A percentile compares a stretch with the other conserved stretches of the same genome.
phyloP scores from a whole-genome alignment of 441 rosid genomes.

The Corymbia calophylla region DNA sequence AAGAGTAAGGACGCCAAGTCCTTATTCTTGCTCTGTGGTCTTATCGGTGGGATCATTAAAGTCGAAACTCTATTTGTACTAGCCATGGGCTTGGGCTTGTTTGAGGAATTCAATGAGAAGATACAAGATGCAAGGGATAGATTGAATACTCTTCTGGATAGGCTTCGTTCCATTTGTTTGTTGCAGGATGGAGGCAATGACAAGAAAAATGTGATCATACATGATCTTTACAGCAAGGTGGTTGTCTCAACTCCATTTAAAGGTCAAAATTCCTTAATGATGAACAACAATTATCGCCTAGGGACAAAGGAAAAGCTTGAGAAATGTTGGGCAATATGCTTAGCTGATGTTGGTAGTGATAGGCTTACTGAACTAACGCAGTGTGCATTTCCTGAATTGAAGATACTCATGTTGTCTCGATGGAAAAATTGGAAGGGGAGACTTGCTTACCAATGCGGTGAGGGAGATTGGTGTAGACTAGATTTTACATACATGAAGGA shows the following conservation, averaged over 20 bases:
- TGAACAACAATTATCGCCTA: accelerated
- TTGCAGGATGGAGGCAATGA: not conserved
- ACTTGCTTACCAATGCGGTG: accelerated
- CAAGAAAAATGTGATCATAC: not conserved
- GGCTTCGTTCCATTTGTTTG: not conserved
- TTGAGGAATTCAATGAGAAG: accelerated
- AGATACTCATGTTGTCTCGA: not conserved
- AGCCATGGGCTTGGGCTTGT: not conserved
- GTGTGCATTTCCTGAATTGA: accelerated
- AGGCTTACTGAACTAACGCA: not conserved
- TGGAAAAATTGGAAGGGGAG: no score
- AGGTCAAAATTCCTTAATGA: not conserved
- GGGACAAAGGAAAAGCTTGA: not conserved
- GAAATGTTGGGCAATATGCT: not conserved
- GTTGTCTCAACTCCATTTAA: accelerated
- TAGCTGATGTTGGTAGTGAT: accelerated
- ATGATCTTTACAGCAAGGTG: not conserved
- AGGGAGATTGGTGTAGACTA: accelerated
- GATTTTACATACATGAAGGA: not conserved
- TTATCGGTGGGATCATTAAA: not conserved
- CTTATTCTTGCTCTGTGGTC: not conserved
- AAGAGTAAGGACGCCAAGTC: accelerated
- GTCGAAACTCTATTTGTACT: not conserved
- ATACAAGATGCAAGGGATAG: accelerated
- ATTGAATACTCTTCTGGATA: accelerated